phyloP scores from a whole-genome alignment of 768 basidiomycete genomes.

The Russula emetica region DNA sequence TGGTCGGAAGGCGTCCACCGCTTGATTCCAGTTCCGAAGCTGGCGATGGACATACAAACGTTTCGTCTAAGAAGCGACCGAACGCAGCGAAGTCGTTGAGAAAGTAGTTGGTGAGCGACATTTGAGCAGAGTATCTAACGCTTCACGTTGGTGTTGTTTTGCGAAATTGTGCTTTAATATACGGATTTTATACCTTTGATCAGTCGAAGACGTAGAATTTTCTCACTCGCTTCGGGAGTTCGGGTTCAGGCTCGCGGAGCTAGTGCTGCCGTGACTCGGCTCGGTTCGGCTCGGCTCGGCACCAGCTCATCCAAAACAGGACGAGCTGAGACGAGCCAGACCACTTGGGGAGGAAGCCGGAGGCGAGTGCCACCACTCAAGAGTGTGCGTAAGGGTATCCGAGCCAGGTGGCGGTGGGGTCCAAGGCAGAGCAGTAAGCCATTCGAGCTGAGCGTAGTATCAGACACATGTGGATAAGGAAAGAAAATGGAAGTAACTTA shows the following conservation, averaged over 20 bases:
- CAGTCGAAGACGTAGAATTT: too few species aligned
- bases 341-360: too few species aligned
- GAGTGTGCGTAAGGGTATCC: too few species aligned
- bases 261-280: too few species aligned
- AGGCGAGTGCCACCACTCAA: too few species aligned
- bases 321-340: too few species aligned
- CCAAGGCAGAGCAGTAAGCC: slow-evolving; percentile 87
- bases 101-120: neutral
- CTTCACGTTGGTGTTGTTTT: neutral
- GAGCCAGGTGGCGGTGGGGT: slow-evolving; percentile 42
- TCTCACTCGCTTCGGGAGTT: too few species aligned
- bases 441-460: slow-evolving; percentile 59
- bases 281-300: too few species aligned
- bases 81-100: neutral
- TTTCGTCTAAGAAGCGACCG: neutral
- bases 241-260: neutral
- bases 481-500: slow-evolving; percentile 25
- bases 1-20: neutral
- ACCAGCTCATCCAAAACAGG: too few species aligned
- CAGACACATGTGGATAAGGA: neutral
- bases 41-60: neutral
- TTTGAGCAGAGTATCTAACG: neutral
- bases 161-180: neutral
- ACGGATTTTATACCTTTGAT: too few species aligned
- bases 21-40: neutral